Conservation (phyloP, 129 eudicot genomes). For the Lactuca sativa region DNA sequence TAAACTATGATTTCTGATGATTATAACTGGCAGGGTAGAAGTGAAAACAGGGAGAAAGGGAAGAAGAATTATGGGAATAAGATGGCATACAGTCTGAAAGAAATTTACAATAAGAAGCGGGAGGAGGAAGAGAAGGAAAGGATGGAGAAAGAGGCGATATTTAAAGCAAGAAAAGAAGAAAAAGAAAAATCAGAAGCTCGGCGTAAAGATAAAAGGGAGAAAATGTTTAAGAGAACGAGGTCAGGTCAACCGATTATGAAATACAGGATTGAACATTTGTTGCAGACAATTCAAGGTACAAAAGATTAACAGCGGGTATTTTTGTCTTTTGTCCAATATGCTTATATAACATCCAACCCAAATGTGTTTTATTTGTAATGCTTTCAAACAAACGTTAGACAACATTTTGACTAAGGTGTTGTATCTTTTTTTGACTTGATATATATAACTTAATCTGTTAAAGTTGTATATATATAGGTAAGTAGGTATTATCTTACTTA, state of each 20-base stretch:
- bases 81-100: slow-evolving; percentile 45
- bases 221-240: slow-evolving; percentile 79
- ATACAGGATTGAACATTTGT: slow-evolving; percentile 78
- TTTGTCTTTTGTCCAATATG: neutral
- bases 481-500: no score
- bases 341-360: neutral
- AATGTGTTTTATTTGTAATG: neutral
- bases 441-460: no score
- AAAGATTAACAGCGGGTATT: neutral
- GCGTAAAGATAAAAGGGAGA: slow-evolving; percentile 58
- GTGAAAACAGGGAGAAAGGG: slow-evolving; percentile 29
- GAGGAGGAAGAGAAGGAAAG: slow-evolving; percentile 76
- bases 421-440: no score
- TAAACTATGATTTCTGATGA: neutral
- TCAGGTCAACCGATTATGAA: slow-evolving; percentile 94
- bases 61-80: slow-evolving; percentile 43
- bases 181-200: slow-evolving; percentile 51
- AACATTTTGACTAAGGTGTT: no score
- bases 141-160: slow-evolving; percentile 66
- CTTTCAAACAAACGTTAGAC: no score
- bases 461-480: no score
- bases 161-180: slow-evolving; percentile 56
- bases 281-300: slow-evolving; percentile 72
- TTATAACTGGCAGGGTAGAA: slow-evolving; percentile 40
- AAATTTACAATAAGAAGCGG: slow-evolving; percentile 53